Percentiles rank a stretch among this genome's conserved stretches.
Evolutionary conservation across 192 early-diverging fungal species (phyloP).

Genomic region (Rhizoclosmatium sp.): DNA sequence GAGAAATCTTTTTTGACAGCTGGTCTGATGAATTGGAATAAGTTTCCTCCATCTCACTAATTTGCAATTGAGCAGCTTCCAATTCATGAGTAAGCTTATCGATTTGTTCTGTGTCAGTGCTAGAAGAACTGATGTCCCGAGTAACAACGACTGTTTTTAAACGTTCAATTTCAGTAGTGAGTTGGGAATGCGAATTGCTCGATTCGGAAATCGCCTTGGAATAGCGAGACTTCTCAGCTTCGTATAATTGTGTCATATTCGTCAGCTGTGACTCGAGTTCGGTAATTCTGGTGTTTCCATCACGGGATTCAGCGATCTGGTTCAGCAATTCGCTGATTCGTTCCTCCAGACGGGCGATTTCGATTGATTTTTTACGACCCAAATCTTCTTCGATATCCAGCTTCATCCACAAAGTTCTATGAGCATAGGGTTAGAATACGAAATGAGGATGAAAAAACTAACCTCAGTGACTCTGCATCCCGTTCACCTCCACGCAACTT

Average conservation of each 20-base stretch:
- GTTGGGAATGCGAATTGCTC: neutral
- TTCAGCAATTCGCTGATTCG: constrained; percentile 21
- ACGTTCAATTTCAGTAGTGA: too few relatives aligned
- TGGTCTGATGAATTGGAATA: neutral
- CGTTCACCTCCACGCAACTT: constrained; percentile 21
- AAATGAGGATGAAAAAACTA: neutral
- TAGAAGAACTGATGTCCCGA: too few relatives aligned
- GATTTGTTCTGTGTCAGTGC: neutral
- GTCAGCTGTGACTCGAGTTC: constrained; percentile 1
- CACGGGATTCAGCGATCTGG: constrained; percentile 25
- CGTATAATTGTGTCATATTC: neutral
- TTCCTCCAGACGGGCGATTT: constrained; percentile 28
- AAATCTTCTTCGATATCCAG: constrained; percentile 23
- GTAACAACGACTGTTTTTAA: too few relatives aligned
- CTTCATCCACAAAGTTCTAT: constrained; percentile 31
- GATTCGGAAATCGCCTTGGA: neutral
- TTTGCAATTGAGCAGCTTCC: neutral
- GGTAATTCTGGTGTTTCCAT: neutral
- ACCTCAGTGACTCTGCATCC: constrained; percentile 24
- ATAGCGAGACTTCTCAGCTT: neutral
- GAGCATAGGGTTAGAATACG: neutral
- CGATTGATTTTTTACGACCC: constrained; percentile 33
- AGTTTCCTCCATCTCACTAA: neutral
- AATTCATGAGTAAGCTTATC: neutral
- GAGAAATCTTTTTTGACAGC: neutral